Evolutionary conservation across 2,329 filamentous ascomycete species (phyloP).

Genomic region (Fusarium camptoceras): DNA sequence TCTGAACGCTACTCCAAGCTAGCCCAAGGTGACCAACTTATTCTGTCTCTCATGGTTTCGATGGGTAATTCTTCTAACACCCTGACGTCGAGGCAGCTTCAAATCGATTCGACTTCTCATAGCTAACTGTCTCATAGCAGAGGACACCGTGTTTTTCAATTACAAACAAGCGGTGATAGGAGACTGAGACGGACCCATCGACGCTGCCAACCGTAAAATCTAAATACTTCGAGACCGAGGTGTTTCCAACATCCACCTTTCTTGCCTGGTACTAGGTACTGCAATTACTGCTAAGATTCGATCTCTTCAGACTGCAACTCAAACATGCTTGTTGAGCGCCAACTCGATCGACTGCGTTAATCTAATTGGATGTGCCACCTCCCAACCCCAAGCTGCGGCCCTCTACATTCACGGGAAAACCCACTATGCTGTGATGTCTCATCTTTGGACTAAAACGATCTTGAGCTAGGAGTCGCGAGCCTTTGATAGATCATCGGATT

Average conservation of each 20-base stretch:
- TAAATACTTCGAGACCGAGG: not conserved
- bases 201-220: not conserved
- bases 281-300: slow-evolving; percentile 33
- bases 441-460: not conserved
- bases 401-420: not conserved
- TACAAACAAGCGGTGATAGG: not conserved
- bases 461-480: not conserved
- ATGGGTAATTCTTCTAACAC: not conserved
- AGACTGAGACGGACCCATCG: not conserved
- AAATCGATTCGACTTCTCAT: not conserved
- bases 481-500: not conserved
- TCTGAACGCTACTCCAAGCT: not conserved
- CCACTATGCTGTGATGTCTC: not conserved
- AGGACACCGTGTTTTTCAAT: not conserved
- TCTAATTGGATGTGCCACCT: not conserved
- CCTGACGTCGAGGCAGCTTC: not conserved
- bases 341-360: not conserved
- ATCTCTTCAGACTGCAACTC: not conserved
- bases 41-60: not conserved
- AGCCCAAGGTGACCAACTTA: not conserved
- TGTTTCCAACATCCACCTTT: slow-evolving; percentile 17
- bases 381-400: not conserved
- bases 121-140: not conserved
- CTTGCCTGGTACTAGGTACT: slow-evolving; percentile 29
- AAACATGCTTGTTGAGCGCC: not conserved